These are phyloP conservation scores for Pyrenopolyporus hunteri DNA, from an alignment of 495 filamentous ascomycete genomes.

Conservation along the genomic window DNA sequence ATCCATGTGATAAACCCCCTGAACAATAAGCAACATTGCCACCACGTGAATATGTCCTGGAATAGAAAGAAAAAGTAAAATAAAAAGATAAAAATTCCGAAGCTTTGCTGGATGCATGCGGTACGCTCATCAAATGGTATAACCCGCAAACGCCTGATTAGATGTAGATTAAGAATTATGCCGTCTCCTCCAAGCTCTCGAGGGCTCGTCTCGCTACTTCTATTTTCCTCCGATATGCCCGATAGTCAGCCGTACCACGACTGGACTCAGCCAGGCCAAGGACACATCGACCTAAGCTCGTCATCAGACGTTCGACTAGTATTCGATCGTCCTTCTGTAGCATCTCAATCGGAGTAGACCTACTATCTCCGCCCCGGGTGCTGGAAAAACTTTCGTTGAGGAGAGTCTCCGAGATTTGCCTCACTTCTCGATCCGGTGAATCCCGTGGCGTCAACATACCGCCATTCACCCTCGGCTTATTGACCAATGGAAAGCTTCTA, in stretches of 20 bases:
- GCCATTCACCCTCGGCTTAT: constrained; percentile 52
- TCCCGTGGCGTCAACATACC: constrained; percentile 50
- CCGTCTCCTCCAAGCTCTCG: constrained; percentile 59
- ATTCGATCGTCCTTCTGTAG: constrained; percentile 72
- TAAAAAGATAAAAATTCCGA: constrained; percentile 1
- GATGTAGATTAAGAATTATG: constrained; percentile 25
- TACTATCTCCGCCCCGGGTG: constrained; percentile 29
- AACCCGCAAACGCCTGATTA: constrained; percentile 32
- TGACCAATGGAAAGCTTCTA: constrained; percentile 60
- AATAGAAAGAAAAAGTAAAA: background rate
- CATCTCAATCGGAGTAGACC: constrained; percentile 50
- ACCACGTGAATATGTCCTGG: constrained; percentile 13
- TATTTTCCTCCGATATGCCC: constrained; percentile 68
- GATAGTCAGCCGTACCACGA: constrained; percentile 63
- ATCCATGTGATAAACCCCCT: constrained; percentile 14
- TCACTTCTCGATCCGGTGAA: constrained; percentile 48
- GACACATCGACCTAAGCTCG: constrained; percentile 75
- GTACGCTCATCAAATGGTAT: constrained; percentile 31
- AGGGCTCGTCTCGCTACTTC: constrained; percentile 74
- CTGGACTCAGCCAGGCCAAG: constrained; percentile 67
- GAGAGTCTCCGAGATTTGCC: constrained; percentile 46
- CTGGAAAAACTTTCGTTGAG: constrained; percentile 48
- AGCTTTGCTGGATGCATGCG: constrained; percentile 8
- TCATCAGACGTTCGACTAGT: constrained; percentile 76
- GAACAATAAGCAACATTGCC: constrained; percentile 10